phyloP scores from a whole-genome alignment of 2,329 filamentous ascomycete species.

The Ceratocystis alfenasii region DNA sequence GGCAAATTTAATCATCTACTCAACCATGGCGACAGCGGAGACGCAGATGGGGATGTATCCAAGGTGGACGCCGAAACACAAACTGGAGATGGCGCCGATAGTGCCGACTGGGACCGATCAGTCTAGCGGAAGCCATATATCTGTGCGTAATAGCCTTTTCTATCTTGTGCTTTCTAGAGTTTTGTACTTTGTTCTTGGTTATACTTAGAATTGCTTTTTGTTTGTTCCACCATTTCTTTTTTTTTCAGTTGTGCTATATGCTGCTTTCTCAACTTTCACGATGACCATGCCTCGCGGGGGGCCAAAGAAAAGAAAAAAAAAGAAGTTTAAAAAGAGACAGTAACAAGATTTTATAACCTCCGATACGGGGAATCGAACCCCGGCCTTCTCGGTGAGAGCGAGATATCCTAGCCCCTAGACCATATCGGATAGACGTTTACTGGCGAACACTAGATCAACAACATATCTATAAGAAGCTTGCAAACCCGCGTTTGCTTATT shows the following conservation, averaged over 20 bases:
- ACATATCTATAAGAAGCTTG: too few species aligned
- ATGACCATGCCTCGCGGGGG: not conserved
- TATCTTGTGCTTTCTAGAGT: not conserved
- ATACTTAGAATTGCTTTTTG: not conserved
- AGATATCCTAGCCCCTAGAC: conserved; percentile 17
- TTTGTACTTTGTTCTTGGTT: not conserved
- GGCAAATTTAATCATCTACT: conserved; percentile 35
- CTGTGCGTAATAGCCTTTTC: not conserved
- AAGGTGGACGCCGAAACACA: not conserved
- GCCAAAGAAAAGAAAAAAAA: not conserved
- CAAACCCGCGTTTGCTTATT: too few species aligned
- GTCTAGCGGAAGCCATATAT: too few species aligned
- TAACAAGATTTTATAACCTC: conserved; percentile 6
- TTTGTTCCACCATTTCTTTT: not conserved
- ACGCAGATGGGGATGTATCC: not conserved
- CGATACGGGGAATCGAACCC: conserved; percentile 26
- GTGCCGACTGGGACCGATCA: not conserved
- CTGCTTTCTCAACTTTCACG: too few species aligned
- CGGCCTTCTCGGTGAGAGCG: conserved; percentile 23
- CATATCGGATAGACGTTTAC: conserved; percentile 10
- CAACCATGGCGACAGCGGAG: not conserved
- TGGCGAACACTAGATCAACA: too few species aligned
- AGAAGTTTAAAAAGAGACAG: too few species aligned
- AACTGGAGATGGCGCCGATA: not conserved
- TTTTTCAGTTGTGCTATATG: not conserved